Evolutionary conservation across 164 flowering plant species (phyloP), one percentile per base, ranked within the genome.

Genomic region (Nymphaea thermarum): DNA sequence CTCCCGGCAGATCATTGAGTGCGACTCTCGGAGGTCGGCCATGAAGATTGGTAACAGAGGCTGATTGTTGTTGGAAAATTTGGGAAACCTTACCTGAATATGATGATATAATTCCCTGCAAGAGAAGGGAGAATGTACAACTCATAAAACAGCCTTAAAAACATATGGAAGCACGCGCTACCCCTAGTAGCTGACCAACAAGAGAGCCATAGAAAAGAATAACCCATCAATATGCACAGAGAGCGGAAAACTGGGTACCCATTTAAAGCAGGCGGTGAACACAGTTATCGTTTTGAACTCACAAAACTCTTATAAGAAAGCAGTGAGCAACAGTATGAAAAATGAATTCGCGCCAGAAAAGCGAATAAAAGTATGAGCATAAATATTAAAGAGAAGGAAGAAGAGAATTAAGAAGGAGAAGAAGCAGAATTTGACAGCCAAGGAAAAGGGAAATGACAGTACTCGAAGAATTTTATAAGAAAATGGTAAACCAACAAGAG

Each of bases 1-100:
- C 92, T n/a, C 87, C 87, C 3, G 92, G 89, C 51, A 87, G 81
- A 69, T 80, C 84, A 47, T 79, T 75, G 72, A 85, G 79, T 68
- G 78, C 77, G 44, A 85, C 80, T 72, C 82, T 85, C 53, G 75
- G 6, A 61, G 63, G 42, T 36, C 42, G 63, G 63, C 2, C 6
- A n/a, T 6, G 6, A 61, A 6, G 73, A 47, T 73, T 78, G 44
- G 65, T 61, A 3, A 59, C 57, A 6, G 43, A 17, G 4, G 44
- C 69, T 14, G 51, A 65, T 11, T 70, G 44, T 60, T 70, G 78
- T 43, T 71, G 60, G 62, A 86, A 81, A 41, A 84, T 60, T 65
- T 72, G 84, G 67, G 75, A 71, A 14, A 86, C 66, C 70, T 68
- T 83, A 59, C 80, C 77, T 0, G 85, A 86, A 72, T 68, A 82